phyloP scores from a whole-genome alignment of 2,329 filamentous ascomycete genomes.

The Colletotrichum sp. region DNA sequence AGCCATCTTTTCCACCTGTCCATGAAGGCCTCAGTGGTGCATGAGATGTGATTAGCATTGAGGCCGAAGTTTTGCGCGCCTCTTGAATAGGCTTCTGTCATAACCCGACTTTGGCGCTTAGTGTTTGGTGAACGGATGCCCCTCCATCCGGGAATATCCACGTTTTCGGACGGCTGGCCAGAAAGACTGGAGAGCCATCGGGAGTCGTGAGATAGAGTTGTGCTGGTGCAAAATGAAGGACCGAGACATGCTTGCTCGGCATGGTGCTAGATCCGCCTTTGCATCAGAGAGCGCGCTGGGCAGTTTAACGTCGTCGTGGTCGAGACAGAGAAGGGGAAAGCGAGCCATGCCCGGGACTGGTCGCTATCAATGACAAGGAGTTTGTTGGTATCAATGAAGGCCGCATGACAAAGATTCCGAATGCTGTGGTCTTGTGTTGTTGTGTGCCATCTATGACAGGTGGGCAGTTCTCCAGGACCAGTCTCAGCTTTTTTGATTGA shows the following conservation, averaged over 20 bases:
- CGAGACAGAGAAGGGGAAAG: neutral
- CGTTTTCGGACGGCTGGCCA: neutral
- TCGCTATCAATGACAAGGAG: no score
- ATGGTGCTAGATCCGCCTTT: neutral
- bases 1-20: neutral
- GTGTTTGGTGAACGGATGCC: neutral
- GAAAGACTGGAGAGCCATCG: neutral
- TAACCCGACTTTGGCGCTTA: neutral
- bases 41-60: neutral
- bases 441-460: no score
- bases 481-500: neutral
- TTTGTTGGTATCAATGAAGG: no score
- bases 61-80: neutral
- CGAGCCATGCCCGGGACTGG: neutral
- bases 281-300: neutral
- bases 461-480: neutral
- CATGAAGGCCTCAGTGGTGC: neutral
- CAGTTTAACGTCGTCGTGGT: neutral
- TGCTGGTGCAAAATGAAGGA: neutral
- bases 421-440: no score
- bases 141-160: neutral
- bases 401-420: no score
- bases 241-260: neutral
- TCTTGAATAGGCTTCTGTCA: neutral
- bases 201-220: neutral